Percentiles rank a stretch among this genome's conserved stretches.
Evolutionary conservation across 441 rosid species (phyloP).

Genomic region (Jatropha podagrica): DNA sequence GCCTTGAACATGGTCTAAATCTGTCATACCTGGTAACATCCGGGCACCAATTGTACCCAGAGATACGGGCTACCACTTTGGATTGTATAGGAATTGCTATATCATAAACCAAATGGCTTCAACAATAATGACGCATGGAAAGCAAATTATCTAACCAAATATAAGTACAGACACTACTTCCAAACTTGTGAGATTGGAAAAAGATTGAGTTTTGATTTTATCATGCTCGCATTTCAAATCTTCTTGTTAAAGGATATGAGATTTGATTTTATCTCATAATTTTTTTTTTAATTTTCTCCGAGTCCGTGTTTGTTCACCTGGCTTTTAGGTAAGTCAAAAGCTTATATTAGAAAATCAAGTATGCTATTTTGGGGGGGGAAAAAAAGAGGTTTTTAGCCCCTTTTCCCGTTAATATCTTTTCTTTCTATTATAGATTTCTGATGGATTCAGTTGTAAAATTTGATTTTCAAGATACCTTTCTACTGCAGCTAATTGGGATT

Average conservation of each 20-base stretch:
- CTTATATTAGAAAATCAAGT: background rate
- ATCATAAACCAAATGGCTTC: background rate
- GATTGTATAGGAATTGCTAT: background rate
- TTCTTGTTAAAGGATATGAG: background rate
- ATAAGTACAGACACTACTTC: background rate
- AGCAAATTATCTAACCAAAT: background rate
- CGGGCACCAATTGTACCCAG: background rate
- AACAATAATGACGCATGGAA: background rate
- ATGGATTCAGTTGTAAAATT: background rate
- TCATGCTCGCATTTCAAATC: background rate
- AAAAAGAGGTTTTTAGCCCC: background rate
- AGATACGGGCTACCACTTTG: background rate
- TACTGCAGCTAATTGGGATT: background rate
- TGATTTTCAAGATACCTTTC: conserved; percentile 8
- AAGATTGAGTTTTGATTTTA: background rate
- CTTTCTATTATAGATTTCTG: background rate
- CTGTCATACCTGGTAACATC: background rate
- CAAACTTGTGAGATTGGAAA: background rate
- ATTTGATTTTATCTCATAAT: background rate
- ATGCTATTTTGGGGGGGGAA: background rate
- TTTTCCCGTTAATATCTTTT: background rate
- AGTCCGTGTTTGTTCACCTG: background rate
- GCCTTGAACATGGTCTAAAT: background rate
- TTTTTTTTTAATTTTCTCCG: background rate
- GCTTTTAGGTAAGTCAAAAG: background rate